A percentile compares a stretch with the other conserved stretches of the same genome.
Conservation (phyloP, 169 alveolate genomes). For the Cyclospora cayetanensis region DNA sequence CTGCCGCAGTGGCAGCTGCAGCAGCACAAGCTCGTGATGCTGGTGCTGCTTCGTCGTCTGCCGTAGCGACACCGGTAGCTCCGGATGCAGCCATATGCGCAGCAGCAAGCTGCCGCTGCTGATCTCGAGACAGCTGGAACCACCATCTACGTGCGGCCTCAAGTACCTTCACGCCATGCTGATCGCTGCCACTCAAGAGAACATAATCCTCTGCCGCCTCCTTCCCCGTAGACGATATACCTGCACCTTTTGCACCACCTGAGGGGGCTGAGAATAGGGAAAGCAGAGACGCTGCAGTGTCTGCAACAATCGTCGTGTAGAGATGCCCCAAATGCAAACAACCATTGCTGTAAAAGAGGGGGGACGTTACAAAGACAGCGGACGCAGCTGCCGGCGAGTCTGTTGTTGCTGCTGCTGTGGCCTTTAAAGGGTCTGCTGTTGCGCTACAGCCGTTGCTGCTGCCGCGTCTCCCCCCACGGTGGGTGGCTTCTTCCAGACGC, state of each 20-base stretch:
- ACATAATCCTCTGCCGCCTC: slow-evolving; percentile 3
- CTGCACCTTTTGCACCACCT: not conserved
- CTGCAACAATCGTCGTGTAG: not conserved
- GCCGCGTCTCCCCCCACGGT: not conserved
- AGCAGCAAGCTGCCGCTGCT: slow-evolving; percentile 29
- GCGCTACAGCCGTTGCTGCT: not conserved
- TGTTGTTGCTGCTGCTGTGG: slow-evolving; percentile 2
- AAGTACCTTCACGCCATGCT: slow-evolving; percentile 26
- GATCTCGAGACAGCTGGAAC: not conserved
- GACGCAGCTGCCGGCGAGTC: slow-evolving; percentile 23
- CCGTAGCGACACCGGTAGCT: not conserved
- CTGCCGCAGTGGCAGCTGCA: not conserved
- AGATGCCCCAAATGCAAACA: slow-evolving; percentile 17
- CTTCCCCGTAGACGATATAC: too few relatives aligned
- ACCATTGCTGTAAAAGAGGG: slow-evolving; percentile 32
- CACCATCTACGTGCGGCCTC: slow-evolving; percentile 12
- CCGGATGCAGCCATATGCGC: not conserved
- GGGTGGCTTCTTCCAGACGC: too few relatives aligned
- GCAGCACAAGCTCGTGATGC: slow-evolving; percentile 1
- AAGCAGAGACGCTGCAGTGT: slow-evolving; percentile 1
- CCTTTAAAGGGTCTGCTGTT: not conserved
- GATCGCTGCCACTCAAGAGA: slow-evolving; percentile 26
- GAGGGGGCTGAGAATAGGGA: not conserved
- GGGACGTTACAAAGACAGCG: slow-evolving; percentile 19
- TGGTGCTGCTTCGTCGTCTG: not conserved